A percentile compares a stretch with the other conserved stretches of the same genome.
phyloP scores from a whole-genome alignment of 768 basidiomycete genomes.

The Boletus reticulatus region DNA sequence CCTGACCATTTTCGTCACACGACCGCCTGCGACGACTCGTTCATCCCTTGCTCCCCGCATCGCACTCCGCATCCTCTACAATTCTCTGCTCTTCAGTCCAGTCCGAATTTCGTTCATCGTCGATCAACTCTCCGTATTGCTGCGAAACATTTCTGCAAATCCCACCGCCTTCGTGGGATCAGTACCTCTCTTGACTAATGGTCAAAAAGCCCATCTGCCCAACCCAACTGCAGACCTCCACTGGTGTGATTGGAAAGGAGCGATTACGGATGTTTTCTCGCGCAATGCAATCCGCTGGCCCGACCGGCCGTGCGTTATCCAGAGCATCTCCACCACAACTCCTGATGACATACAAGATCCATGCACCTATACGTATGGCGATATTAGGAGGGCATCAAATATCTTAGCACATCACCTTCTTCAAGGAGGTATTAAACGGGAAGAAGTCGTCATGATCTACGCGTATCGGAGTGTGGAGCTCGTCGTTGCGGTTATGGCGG shows the following conservation, averaged over 20 bases:
- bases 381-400: constrained; percentile 84
- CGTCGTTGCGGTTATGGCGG: constrained; percentile 95
- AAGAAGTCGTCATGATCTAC: constrained; percentile 98
- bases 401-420: constrained; percentile 88
- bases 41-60: constrained; percentile 71
- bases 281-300: constrained; percentile 79
- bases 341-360: constrained; percentile 47
- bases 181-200: constrained; percentile 73
- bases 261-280: constrained; percentile 94
- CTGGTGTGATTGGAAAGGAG: constrained; percentile 98
- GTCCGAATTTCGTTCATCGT: constrained; percentile 74
- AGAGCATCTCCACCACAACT: constrained; percentile 50
- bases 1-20: constrained; percentile 84
- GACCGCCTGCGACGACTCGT: constrained; percentile 64
- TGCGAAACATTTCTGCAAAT: constrained; percentile 67
- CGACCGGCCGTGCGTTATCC: constrained; percentile 85
- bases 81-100: constrained; percentile 88
- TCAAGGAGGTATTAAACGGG: constrained; percentile 79
- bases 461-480: constrained; percentile 95
- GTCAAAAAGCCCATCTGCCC: constrained; percentile 70
- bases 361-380: constrained; percentile 69
- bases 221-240: constrained; percentile 84
- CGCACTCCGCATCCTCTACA: constrained; percentile 85
- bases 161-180: constrained; percentile 73
- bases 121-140: constrained; percentile 79